These are phyloP conservation scores for Verbascum thapsus DNA, from an alignment of 257 asterid species.

Conservation along the genomic window DNA sequence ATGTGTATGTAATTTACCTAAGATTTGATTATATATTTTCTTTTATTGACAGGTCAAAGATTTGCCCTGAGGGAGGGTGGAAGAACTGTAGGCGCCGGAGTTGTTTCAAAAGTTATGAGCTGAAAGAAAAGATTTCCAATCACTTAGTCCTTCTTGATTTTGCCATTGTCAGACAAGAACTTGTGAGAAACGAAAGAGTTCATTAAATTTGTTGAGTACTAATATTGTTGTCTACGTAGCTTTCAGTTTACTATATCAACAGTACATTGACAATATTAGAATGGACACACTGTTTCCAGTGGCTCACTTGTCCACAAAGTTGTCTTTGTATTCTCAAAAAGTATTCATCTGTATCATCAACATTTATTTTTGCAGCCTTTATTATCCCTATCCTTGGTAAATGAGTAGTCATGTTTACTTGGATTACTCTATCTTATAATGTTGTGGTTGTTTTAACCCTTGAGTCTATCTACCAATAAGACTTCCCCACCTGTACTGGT, in stretches of 20 bases:
- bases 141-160: too few species aligned
- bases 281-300: conserved; percentile 28
- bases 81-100: conserved; percentile 98
- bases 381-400: too few species aligned
- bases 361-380: conserved; percentile 23
- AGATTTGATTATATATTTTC: neutral
- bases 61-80: conserved; percentile 99
- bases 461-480: too few species aligned
- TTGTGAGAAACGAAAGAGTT: conserved; percentile 25
- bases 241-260: too few species aligned
- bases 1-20: too few species aligned
- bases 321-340: conserved; percentile 25
- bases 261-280: conserved; percentile 25
- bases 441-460: too few species aligned
- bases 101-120: conserved; percentile 81
- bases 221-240: too few species aligned
- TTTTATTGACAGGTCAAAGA: conserved; percentile 77
- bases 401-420: too few species aligned
- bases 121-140: too few species aligned
- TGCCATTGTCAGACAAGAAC: conserved; percentile 4
- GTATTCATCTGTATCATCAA: conserved; percentile 32
- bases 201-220: conserved; percentile 5
- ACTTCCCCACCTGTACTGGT: too few species aligned
- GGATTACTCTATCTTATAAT: too few species aligned
- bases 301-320: too few species aligned